Conservation (phyloP, 768 basidiomycete genomes). For the Pilatotrama ljubarskyi region DNA sequence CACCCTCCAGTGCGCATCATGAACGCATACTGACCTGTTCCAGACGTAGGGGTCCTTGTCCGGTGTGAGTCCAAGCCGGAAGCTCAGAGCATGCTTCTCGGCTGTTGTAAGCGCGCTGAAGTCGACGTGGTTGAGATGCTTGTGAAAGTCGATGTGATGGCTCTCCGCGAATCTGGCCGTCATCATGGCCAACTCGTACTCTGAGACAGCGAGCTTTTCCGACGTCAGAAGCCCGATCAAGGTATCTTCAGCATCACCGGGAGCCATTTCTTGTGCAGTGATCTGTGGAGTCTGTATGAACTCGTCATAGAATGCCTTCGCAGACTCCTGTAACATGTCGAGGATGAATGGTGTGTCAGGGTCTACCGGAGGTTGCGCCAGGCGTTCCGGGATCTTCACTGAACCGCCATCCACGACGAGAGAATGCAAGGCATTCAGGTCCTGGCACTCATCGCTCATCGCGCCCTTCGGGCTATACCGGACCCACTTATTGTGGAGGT, state of each 20-base stretch:
- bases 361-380: conserved; percentile 48
- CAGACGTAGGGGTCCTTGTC: conserved; percentile 51
- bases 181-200: conserved; percentile 60
- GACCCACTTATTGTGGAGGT: conserved; percentile 63
- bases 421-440: conserved; percentile 70
- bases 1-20: neutral
- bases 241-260: conserved; percentile 43
- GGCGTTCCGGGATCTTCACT: conserved; percentile 57
- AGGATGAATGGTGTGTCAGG: conserved; percentile 49
- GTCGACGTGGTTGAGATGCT: conserved; percentile 53
- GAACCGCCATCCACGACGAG: conserved; percentile 67
- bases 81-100: conserved; percentile 54
- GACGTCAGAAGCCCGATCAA: conserved; percentile 49
- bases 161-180: conserved; percentile 47
- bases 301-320: conserved; percentile 44
- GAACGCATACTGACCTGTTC: conserved; percentile 39
- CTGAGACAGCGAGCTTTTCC: conserved; percentile 54
- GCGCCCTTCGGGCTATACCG: conserved; percentile 55
- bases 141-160: conserved; percentile 43
- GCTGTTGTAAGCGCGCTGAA: conserved; percentile 53
- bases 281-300: conserved; percentile 38
- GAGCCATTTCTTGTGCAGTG: conserved; percentile 20
- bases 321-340: conserved; percentile 50
- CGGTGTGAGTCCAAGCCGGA: conserved; percentile 40
- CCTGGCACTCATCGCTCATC: conserved; percentile 64